Base-by-base conservation (phyloP, 1,139 yeast genomes). In the Yamadazyma aaseri region DNA sequence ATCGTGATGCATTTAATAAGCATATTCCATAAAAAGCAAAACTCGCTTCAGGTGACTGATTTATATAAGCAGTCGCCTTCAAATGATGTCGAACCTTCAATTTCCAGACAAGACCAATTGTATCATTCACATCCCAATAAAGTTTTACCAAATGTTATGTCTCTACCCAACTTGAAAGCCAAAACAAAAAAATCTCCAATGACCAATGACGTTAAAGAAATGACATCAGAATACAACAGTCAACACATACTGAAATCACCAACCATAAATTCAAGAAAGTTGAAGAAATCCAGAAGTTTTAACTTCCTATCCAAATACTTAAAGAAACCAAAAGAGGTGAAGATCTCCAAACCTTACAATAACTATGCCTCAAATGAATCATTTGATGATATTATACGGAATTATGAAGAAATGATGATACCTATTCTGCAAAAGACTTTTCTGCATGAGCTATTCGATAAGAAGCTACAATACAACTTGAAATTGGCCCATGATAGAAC, bases 271-370 rank as follows among this genome's bases (percentile, higher is more conserved):
- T n/a, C n/a, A n/a, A 6, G 9, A 18, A 18, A 18, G 9, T 6
- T 18, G 9, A 30, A 32, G 13, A 37, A 32, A 15, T 31, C 36
- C 8, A 39, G 32, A 21, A 34, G 41, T 20, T 24, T 14, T 10
- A 28, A 29, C 9, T 39, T 41, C 27, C 21, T 41, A 4, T 25
- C 25, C 17, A 41, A 34, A 28, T 32, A 39, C 23, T 17, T 30
- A 11, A 37, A 20, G 17, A 37, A 26, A 20, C 17, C 21, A 16
- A 17, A 28, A 12, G 18, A 31, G 10, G 14, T 12, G 17, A 12
- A 27, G 20, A 17, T 12, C 11, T 17, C 25, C 17, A 5, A 22
- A 16, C 12, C 26, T 9, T 20, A 15, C 15, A 15, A 15, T 16
- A 12, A 4, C 6, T 3, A 8, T 18, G 8, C 7, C 9, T 10